Evolutionary conservation across 106 monocot species (phyloP), one percentile per base, ranked within the genome.

Genomic region (Apostasia shenzhenica): DNA sequence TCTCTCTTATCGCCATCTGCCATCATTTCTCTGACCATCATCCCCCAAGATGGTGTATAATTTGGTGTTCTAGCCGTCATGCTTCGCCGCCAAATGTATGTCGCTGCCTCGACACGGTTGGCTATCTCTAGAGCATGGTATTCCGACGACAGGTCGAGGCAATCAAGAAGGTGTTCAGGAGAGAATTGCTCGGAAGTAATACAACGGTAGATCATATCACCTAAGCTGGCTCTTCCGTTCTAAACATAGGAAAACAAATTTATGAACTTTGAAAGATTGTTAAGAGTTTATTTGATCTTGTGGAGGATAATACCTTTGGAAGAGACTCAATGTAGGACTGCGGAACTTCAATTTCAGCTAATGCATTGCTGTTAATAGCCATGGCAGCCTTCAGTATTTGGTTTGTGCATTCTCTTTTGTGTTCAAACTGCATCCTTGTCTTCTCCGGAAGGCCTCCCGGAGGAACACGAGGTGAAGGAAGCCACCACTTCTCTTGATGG

Each of bases 401-500:
- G 59, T 75, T 88, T 44, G 91, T 76, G 73, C 80, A 82, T 8
- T 95, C 91, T 4, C 94, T 79, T 67, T 91, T 95, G 70, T 91
- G 85, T 58, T 84, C 77, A 50, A 95, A 59, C 39, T 86, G 68
- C 81, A 81, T 95, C 47, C 82, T 81, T 11, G 79, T 68, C 54
- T 67, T 80, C 70, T 91, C 88, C 11, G 56, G 63, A 26, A 95
- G 95, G 50, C 95, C 88, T 2, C 84, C 88, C 26, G 86, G 61
- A 13, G 95, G 91, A 1, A 91, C 88, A 41, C 86, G 77, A 40
- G 95, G 95, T 5, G 86, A 80, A 14, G 95, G 95, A 49, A 95
- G 80, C 95, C 95, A 95, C 95, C 95, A 95, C 51, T 95, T 95
- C 71, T 91, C 87, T 66, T 84, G 88, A 2, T 80, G 83, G 2